Conservation (phyloP, 2,329 filamentous ascomycete species). For the Clonostachys chloroleuca region DNA sequence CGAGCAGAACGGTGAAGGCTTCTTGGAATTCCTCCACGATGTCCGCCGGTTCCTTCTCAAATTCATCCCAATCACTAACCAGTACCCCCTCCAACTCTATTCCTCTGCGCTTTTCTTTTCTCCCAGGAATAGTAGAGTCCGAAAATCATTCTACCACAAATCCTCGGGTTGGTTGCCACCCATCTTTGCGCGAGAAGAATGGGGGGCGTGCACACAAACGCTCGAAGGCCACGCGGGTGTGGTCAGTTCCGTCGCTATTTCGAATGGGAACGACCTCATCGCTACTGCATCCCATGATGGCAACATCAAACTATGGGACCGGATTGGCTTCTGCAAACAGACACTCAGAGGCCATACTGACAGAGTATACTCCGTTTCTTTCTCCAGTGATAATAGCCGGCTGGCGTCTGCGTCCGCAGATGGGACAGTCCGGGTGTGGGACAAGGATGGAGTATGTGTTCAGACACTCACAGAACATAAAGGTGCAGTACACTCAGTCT, state of each 20-base stretch:
- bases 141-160: slow-evolving; percentile 4
- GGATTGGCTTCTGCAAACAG: too few relatives aligned
- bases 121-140: slow-evolving; percentile 10
- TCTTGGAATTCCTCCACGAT: neutral
- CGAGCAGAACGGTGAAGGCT: neutral
- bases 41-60: neutral
- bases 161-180: slow-evolving; percentile 8
- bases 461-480: neutral
- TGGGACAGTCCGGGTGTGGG: neutral
- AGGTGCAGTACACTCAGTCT: neutral
- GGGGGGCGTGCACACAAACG: slow-evolving; percentile 9
- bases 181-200: slow-evolving; percentile 5
- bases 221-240: neutral
- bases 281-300: too few relatives aligned
- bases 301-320: too few relatives aligned
- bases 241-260: neutral
- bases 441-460: neutral
- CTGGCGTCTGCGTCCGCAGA: neutral
- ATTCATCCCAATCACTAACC: neutral
- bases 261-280: neutral
- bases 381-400: too few relatives aligned
- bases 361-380: too few relatives aligned
- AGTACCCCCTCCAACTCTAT: slow-evolving; percentile 17
- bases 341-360: too few relatives aligned
- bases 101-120: slow-evolving; percentile 14